Conservation (phyloP, 1,284 basidiomycete species). For the Puccinia coronata region DNA sequence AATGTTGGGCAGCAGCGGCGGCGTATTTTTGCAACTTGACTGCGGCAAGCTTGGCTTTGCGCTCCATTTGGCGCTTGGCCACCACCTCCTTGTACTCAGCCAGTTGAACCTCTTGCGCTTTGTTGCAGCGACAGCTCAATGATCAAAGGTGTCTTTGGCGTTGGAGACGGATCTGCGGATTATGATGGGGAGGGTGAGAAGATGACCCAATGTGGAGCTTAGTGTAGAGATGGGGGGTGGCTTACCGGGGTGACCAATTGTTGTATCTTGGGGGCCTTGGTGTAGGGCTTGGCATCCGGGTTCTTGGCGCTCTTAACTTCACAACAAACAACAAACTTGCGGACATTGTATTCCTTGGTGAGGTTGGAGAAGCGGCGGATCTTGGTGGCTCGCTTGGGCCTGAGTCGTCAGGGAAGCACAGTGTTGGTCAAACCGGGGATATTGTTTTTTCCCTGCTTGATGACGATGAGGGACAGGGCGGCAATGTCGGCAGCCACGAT, state of each 20-base stretch:
- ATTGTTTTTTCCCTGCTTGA: slow-evolving; percentile 93
- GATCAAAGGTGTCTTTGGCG: slow-evolving; percentile 89
- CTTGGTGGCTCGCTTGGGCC: slow-evolving; percentile 89
- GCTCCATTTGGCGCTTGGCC: slow-evolving; percentile 87
- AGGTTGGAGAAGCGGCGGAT: slow-evolving; percentile 98
- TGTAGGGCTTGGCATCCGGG: slow-evolving; percentile 89
- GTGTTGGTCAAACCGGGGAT: slow-evolving; percentile 90
- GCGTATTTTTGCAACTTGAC: slow-evolving; percentile 59
- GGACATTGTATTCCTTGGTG: slow-evolving; percentile 95
- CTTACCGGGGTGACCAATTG: slow-evolving; percentile 54
- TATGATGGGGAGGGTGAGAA: not conserved
- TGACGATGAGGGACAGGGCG: slow-evolving; percentile 88
- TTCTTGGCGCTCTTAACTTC: slow-evolving; percentile 90
- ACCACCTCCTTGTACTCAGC: slow-evolving; percentile 74
- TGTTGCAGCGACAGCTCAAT: slow-evolving; percentile 83
- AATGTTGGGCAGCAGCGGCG: slow-evolving; percentile 26
- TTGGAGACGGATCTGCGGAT: slow-evolving; percentile 84
- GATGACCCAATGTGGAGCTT: slow-evolving; percentile 34
- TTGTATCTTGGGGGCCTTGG: slow-evolving; percentile 83
- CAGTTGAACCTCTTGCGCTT: slow-evolving; percentile 92
- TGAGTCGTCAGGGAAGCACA: slow-evolving; percentile 90
- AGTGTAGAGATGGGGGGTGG: not conserved
- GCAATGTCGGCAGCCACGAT: slow-evolving; percentile 93
- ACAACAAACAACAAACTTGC: slow-evolving; percentile 84
- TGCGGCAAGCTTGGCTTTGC: slow-evolving; percentile 73